Evolutionary conservation across 1,139 yeast genomes (phyloP), one percentile per base, ranked within the genome.

Genomic region (Nakaseomyces uthaithaninus): DNA sequence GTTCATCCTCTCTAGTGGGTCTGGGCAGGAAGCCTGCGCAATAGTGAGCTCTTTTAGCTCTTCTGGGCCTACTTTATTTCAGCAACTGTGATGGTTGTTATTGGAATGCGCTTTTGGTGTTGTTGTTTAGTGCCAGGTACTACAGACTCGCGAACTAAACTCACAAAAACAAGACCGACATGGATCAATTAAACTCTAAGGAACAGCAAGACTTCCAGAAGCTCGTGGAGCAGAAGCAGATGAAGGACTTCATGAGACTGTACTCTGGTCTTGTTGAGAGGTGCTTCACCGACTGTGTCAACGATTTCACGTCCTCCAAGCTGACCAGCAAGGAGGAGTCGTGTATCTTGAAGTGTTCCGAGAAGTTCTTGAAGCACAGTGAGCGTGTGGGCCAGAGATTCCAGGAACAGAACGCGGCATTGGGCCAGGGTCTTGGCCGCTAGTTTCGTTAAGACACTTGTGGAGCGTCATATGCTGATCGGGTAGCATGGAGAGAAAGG

Each of bases 351-450:
- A 83, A 83, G 68, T 91, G 99, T 65, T 82, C 95, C 33, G 97
- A 91, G 67, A 91, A 91, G 73, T 93, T 93, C 75, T 76, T 93
- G 71, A 91, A 91, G 67, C 97, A 91, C 72, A 80, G 93, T 65
- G 98, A 91, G 71, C 81, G 98, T 65, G 95, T 93, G 44, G 98
- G 98, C 38, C 94, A 85, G 66, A 80, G 98, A 68, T 91, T 91
- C 87, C 97, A 91, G 68, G 98, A 91, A 63, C 96, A 89, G 67
- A 91, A 89, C 54, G 77, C 75, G 44, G 63, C 70, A 33, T 55
- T 72, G 60, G 69, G 72, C 56, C 72, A 72, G 55, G 68, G 65
- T 52, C 60, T 69, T 64, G 67, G 40, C 9, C 40, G 40, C 18
- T 37, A 25, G n/a, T n/a, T n/a, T n/a, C n/a, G n/a, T n/a, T n/a